Evolutionary conservation across 768 basidiomycete species (phyloP).

Genomic region (Strobilomyces dryophilus): DNA sequence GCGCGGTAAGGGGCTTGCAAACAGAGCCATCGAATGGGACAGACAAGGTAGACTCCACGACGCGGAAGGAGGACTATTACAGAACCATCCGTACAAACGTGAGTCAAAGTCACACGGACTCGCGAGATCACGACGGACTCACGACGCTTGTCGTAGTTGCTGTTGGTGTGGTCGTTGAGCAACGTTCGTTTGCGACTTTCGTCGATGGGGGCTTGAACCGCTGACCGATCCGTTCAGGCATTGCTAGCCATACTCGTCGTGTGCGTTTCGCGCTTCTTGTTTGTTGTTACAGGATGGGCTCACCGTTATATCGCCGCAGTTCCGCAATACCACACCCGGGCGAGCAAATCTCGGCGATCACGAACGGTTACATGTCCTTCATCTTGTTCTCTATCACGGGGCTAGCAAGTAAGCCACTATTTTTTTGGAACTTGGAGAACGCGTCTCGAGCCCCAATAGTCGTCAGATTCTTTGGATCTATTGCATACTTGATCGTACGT

Average conservation of each 20-base stretch:
- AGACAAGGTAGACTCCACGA: conserved; percentile 53
- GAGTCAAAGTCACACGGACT: conserved; percentile 17
- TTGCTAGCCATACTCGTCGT: conserved; percentile 72
- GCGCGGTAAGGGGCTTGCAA: conserved; percentile 77
- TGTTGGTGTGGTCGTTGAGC: conserved; percentile 85
- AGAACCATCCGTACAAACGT: conserved; percentile 85
- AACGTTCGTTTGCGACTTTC: conserved; percentile 47
- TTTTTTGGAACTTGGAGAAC: neutral
- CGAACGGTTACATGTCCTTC: conserved; percentile 87
- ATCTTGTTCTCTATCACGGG: conserved; percentile 85
- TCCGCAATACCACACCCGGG: conserved; percentile 47
- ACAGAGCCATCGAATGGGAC: conserved; percentile 76
- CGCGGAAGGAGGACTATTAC: conserved; percentile 83
- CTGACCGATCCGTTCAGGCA: conserved; percentile 36
- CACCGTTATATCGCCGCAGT: conserved; percentile 1
- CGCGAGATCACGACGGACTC: conserved; percentile 7
- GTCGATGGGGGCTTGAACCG: conserved; percentile 1
- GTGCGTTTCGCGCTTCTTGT: conserved; percentile 39
- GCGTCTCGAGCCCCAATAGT: conserved; percentile 39
- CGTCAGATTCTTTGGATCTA: conserved; percentile 78
- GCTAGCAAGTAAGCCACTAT: conserved; percentile 66
- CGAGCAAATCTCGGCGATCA: conserved; percentile 46
- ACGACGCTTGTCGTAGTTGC: conserved; percentile 41
- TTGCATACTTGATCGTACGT: conserved; percentile 81
- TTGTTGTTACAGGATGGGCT: neutral